Evolutionary conservation across 78 protist species (phyloP).

Genomic region (Dictyostelium firmibasis): DNA sequence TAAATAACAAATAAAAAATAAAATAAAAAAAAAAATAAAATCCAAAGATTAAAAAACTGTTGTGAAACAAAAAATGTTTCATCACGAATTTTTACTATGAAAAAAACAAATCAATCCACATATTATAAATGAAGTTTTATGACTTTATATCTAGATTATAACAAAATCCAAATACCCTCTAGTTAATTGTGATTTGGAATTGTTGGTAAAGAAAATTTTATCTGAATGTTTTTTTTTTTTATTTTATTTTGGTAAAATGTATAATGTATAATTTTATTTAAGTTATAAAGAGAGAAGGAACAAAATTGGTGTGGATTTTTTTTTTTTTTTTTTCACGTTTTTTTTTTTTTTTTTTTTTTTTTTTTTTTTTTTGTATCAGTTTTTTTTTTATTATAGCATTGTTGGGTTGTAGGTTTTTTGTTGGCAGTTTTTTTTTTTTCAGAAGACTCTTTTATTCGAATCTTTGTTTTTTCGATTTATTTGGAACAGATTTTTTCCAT

Average conservation of each 20-base stretch:
- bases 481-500: constrained; percentile 54
- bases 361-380: not conserved
- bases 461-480: constrained; percentile 26
- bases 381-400: not conserved
- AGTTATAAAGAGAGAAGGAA: not conserved
- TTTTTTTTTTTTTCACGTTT: not conserved
- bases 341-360: not conserved
- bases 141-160: too few relatives aligned
- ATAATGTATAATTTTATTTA: not conserved
- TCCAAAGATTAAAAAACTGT: not conserved
- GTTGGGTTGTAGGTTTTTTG: not conserved
- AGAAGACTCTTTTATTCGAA: not conserved
- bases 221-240: too few relatives aligned
- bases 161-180: too few relatives aligned
- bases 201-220: too few relatives aligned
- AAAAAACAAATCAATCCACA: too few relatives aligned
- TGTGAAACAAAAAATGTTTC: too few relatives aligned
- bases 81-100: too few relatives aligned
- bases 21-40: too few relatives aligned
- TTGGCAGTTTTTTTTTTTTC: not conserved
- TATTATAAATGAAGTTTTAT: too few relatives aligned
- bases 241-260: not conserved
- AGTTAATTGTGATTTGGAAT: too few relatives aligned
- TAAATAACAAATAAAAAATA: not conserved
- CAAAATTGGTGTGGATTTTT: not conserved